Evolutionary conservation across 768 basidiomycete genomes (phyloP).

Genomic region (Boletus fagicola): DNA sequence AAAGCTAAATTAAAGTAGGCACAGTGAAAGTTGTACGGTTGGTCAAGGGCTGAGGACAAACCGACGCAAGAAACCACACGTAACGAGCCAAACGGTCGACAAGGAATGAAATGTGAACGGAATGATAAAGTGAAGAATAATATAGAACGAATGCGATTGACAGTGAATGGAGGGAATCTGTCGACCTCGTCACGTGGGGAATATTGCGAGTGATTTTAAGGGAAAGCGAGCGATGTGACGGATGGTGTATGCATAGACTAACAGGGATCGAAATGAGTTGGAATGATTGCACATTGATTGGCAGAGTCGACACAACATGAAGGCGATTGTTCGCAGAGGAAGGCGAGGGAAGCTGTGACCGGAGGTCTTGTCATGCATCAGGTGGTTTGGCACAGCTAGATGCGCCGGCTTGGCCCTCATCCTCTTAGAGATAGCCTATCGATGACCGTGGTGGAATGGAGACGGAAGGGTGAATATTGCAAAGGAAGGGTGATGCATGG

Average conservation of each 20-base stretch:
- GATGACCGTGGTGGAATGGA: constrained; percentile 48
- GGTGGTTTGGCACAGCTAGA: constrained; percentile 22
- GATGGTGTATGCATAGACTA: constrained; percentile 57
- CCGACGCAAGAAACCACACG: constrained; percentile 35
- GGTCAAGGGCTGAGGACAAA: constrained; percentile 25
- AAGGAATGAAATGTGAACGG: constrained; percentile 37
- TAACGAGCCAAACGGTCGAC: constrained; percentile 37
- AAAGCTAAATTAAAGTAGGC: constrained; percentile 34
- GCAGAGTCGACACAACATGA: constrained; percentile 18
- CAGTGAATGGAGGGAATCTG: constrained; percentile 46
- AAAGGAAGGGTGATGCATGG: constrained; percentile 61
- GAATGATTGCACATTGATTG: constrained; percentile 37
- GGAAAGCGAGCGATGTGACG: constrained; percentile 46
- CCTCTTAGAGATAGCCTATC: constrained; percentile 43
- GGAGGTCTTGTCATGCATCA: constrained; percentile 13
- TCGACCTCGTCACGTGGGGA: constrained; percentile 52
- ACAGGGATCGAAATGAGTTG: constrained; percentile 43
- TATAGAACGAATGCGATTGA: constrained; percentile 60
- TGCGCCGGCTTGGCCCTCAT: constrained; percentile 14
- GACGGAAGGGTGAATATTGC: constrained; percentile 53
- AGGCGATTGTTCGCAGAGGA: constrained; percentile 10
- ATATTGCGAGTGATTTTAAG: constrained; percentile 44
- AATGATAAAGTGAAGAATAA: constrained; percentile 84
- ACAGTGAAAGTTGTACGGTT: constrained; percentile 31
- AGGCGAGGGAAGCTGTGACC: constrained; percentile 12